Evolutionary conservation across 164 flowering plant genomes (phyloP), one percentile per base, ranked within the genome.

Genomic region (Vitis cinerea): DNA sequence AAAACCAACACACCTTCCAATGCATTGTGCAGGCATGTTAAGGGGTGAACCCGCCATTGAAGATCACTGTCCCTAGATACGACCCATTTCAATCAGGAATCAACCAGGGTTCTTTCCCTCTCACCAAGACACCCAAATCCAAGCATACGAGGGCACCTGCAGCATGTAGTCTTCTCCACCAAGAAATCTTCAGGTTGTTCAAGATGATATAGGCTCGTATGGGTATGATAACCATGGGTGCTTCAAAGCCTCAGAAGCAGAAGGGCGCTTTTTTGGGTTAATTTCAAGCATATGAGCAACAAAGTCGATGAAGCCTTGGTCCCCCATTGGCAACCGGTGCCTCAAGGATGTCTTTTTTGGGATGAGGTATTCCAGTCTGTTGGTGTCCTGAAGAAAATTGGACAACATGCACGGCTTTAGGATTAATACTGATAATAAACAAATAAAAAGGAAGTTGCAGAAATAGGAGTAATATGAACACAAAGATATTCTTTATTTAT

Each of bases 141-240:
- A 9, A 50, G 60, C 16, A 50, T 14, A 19, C 11, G 29, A 50
- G 16, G 13, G 64, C 71, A 27, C 14, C 66, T 63, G 64, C 50
- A 62, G 10, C 65, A 15, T 63, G 51, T 30, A 3, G 3, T 51
- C 67, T 50, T 44, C 67, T 50, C 15, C 29, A 54, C 70, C 68
- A 53, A 19, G 44, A n/a, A 53, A 53, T 59, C 71, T 10, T 31
- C 29, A 49, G 29, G 59, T 30, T 47, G 60, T 53, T 88, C 84
- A 92, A 59, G 98, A 88, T 64, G 98, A 94, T 69, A 94, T 94
- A 55, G 99, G 98, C 67, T 94, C 99, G 23, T 94, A 94, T 14
- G 98, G 99, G 74, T 82, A 93, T 44, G 95, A 88, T 11, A 94
- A 85, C 99, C 99, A 95, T 13, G 98, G 97, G 74, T 95, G 99